Conservation (phyloP, 140 eudicot species). For the Stevia rebaudiana region DNA sequence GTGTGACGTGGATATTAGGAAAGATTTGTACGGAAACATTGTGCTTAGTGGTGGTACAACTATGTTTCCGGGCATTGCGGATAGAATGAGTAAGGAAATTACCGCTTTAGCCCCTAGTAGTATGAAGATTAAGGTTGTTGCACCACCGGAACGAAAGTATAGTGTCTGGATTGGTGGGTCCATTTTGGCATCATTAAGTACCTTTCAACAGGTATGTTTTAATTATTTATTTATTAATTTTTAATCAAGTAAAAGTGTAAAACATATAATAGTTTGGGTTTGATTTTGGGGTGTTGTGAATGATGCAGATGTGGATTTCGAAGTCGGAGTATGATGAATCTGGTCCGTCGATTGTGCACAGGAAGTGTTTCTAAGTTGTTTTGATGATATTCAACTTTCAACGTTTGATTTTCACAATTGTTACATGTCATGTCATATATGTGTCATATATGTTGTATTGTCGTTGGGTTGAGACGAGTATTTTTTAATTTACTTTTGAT, state of each 20-base stretch:
- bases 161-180: constrained; percentile 81
- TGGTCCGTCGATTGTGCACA: constrained; percentile 50
- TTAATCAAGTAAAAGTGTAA: neutral
- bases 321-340: constrained; percentile 55
- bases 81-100: constrained; percentile 69
- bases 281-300: constrained; percentile 1
- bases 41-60: constrained; percentile 69
- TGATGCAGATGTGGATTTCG: constrained; percentile 53
- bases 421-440: constrained; percentile 20
- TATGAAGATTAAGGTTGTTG: constrained; percentile 79
- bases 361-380: constrained; percentile 39
- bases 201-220: constrained; percentile 63
- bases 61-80: constrained; percentile 68
- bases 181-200: constrained; percentile 62
- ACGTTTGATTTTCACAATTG: neutral
- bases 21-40: constrained; percentile 58
- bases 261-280: too few species aligned
- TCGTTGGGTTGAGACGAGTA: too few species aligned
- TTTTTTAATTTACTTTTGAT: too few species aligned
- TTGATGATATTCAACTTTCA: constrained; percentile 13
- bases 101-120: constrained; percentile 65
- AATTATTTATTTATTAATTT: neutral
- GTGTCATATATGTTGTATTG: too few species aligned
- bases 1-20: constrained; percentile 65
- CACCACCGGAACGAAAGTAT: constrained; percentile 74